A percentile compares a stretch with the other conserved stretches of the same genome.
Conservation (phyloP, 1,139 yeast genomes). For the Casaregolazyma lundiana region DNA sequence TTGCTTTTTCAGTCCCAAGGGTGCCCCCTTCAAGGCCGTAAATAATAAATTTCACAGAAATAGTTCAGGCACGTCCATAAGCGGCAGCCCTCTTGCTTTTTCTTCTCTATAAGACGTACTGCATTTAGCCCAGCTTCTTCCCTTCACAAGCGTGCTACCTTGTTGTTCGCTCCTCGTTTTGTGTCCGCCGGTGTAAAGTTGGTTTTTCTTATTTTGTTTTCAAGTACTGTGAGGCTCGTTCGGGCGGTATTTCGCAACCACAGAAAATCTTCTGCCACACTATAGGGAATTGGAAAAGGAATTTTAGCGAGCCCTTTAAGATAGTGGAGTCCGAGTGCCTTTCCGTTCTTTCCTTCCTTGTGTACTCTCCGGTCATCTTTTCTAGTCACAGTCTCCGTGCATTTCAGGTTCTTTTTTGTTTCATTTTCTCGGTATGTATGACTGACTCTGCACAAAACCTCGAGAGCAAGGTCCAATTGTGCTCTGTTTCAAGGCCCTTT, state of each 20-base stretch:
- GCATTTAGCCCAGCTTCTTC: too few relatives aligned
- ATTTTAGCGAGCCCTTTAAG: too few relatives aligned
- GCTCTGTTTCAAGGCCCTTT: too few relatives aligned
- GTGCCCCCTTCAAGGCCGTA: neutral
- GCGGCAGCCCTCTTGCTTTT: too few relatives aligned
- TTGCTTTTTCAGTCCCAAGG: neutral
- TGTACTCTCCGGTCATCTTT: neutral
- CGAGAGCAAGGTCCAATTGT: too few relatives aligned
- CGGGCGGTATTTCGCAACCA: neutral
- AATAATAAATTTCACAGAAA: neutral
- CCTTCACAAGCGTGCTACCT: too few relatives aligned
- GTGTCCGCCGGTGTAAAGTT: neutral
- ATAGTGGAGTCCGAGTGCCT: too few relatives aligned
- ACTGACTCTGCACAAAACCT: too few relatives aligned
- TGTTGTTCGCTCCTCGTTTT: too few relatives aligned
- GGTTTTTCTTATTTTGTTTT: neutral
- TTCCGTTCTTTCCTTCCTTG: neutral
- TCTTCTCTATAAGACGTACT: too few relatives aligned
- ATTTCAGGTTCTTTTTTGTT: neutral
- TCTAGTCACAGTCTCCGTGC: neutral
- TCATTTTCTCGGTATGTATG: neutral
- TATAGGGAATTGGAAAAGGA: neutral
- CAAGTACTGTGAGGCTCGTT: neutral
- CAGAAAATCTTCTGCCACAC: neutral
- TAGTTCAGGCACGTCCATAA: too few relatives aligned